Percentiles rank a stretch among this genome's conserved stretches.
phyloP scores from a whole-genome alignment of 129 eudicot genomes.

The Pulicaria dysenterica region DNA sequence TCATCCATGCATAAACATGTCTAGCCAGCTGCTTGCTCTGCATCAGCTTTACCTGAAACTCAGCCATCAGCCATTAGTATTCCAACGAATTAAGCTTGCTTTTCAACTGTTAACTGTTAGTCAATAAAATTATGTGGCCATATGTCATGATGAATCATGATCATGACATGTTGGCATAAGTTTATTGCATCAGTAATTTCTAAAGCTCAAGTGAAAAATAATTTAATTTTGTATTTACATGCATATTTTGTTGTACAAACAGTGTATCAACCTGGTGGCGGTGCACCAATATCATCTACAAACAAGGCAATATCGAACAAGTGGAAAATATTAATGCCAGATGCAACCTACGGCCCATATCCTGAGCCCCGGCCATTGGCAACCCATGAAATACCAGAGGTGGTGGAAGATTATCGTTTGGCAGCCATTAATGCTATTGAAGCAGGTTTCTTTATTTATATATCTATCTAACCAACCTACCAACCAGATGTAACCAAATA shows the following conservation, averaged over 20 bases:
- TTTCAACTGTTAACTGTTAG: too few species aligned
- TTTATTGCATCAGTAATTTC: background rate
- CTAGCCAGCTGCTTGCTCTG: too few species aligned
- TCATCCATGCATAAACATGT: too few species aligned
- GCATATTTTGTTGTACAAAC: slow-evolving; percentile 13
- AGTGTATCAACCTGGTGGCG: slow-evolving; percentile 80
- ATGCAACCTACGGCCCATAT: slow-evolving; percentile 55
- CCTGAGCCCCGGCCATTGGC: slow-evolving; percentile 73
- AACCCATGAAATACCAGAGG: slow-evolving; percentile 50
- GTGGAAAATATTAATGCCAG: slow-evolving; percentile 89
- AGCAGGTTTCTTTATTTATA: slow-evolving; percentile 55
- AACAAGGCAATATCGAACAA: slow-evolving; percentile 73
- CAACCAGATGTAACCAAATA: too few species aligned
- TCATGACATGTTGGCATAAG: background rate
- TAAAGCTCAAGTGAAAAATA: background rate
- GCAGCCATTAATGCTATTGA: slow-evolving; percentile 84
- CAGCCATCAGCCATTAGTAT: too few species aligned
- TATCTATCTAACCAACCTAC: background rate
- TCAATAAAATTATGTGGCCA: too few species aligned
- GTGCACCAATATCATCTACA: slow-evolving; percentile 80
- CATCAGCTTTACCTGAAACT: too few species aligned
- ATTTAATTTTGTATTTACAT: background rate
- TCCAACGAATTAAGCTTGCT: too few species aligned
- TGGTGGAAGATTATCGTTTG: slow-evolving; percentile 71
- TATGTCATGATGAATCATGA: background rate